A percentile compares a stretch with the other conserved stretches of the same genome.
phyloP scores from a whole-genome alignment of 208 protist genomes.

The Crithidia expoeki region DNA sequence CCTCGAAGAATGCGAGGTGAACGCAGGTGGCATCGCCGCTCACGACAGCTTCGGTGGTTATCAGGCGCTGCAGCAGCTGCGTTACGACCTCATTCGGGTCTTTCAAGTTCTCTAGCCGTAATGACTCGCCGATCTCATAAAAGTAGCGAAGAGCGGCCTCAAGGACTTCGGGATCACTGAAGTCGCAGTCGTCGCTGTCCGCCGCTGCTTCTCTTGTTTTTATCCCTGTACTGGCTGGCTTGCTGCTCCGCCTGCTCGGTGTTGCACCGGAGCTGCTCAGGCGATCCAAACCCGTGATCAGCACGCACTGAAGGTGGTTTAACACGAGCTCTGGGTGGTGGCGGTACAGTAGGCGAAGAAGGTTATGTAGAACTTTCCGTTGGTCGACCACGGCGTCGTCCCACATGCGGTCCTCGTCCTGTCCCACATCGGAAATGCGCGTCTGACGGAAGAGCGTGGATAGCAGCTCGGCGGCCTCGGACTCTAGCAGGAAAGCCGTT shows the following conservation, averaged over 20 bases:
- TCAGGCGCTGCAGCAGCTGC: constrained; percentile 52
- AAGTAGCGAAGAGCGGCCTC: constrained; percentile 78
- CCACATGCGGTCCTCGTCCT: constrained; percentile 52
- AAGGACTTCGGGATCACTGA: constrained; percentile 45
- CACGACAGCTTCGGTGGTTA: constrained; percentile 49
- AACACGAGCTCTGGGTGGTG: constrained; percentile 51
- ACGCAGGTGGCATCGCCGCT: constrained; percentile 41
- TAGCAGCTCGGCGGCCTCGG: constrained; percentile 61
- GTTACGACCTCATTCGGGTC: constrained; percentile 43
- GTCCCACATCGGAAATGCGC: constrained; percentile 38
- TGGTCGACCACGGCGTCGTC: constrained; percentile 66
- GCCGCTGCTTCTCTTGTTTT: background rate
- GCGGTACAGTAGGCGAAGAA: constrained; percentile 67
- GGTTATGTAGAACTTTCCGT: constrained; percentile 67
- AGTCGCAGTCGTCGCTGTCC: constrained; percentile 24
- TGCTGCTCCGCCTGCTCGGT: background rate
- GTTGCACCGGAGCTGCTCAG: constrained; percentile 12
- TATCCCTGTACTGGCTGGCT: background rate
- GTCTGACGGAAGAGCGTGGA: constrained; percentile 54
- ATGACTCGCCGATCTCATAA: constrained; percentile 74
- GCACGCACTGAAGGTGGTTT: constrained; percentile 48
- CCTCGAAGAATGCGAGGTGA: constrained; percentile 81
- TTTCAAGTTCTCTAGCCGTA: constrained; percentile 55
- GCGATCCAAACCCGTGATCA: constrained; percentile 14
- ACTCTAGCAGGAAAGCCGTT: constrained; percentile 45